These are phyloP conservation scores for Fistulinella prunicolor DNA, from an alignment of 768 basidiomycete genomes.

Conservation along the genomic window DNA sequence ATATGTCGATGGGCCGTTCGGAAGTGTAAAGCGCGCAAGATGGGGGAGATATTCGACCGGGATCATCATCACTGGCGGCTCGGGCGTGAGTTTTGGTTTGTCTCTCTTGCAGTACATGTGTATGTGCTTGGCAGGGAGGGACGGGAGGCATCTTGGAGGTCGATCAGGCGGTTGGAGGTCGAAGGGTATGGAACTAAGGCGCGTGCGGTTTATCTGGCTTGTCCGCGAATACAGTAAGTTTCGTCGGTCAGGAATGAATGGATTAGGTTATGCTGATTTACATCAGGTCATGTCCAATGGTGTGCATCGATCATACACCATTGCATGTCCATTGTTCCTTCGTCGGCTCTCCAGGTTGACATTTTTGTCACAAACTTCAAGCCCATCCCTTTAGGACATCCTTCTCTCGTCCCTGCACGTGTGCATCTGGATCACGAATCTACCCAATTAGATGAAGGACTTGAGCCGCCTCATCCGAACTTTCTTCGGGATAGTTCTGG, in stretches of 20 bases:
- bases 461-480: slow-evolving; percentile 36
- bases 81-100: slow-evolving; percentile 71
- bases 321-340: slow-evolving; percentile 54
- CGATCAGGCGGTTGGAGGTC: slow-evolving; percentile 42
- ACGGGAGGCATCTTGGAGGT: slow-evolving; percentile 49
- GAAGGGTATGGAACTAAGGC: slow-evolving; percentile 40
- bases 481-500: slow-evolving; percentile 16
- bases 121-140: slow-evolving; percentile 53
- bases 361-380: slow-evolving; percentile 70
- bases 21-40: slow-evolving; percentile 54
- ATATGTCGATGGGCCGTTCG: slow-evolving; percentile 67
- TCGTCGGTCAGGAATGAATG: not conserved
- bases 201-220: slow-evolving; percentile 76
- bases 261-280: not conserved
- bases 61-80: slow-evolving; percentile 67
- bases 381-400: slow-evolving; percentile 19
- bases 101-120: slow-evolving; percentile 64
- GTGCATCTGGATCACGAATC: slow-evolving; percentile 10
- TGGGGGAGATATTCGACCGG: slow-evolving; percentile 62
- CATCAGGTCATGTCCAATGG: slow-evolving; percentile 71
- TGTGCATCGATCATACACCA: slow-evolving; percentile 62
- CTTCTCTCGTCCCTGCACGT: slow-evolving; percentile 10
- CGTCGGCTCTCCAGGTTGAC: slow-evolving; percentile 54
- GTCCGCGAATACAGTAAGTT: slow-evolving; percentile 69
- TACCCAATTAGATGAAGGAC: slow-evolving; percentile 17